Percentiles rank a stretch among this genome's conserved stretches.
Conservation (phyloP, 345 rosid genomes). For the Sapria himalayana region DNA sequence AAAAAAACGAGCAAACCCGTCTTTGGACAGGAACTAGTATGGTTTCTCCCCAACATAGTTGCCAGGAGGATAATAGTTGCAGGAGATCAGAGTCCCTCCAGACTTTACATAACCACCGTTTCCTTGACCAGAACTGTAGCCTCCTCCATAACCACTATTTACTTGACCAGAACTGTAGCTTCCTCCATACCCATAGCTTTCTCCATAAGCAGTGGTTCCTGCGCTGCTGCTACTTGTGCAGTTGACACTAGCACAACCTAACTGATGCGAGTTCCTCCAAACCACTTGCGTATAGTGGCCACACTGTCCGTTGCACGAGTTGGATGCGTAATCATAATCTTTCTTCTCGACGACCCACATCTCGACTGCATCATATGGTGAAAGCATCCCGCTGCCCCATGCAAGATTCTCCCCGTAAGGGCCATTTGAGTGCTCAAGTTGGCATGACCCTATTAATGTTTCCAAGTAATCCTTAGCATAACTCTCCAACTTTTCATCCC, state of each 20-base stretch:
- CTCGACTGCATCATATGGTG: conserved; percentile 20
- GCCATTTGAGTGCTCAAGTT: conserved; percentile 30
- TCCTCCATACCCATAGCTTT: too few species aligned
- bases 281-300: conserved; percentile 62
- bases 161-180: too few species aligned
- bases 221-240: too few species aligned
- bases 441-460: conserved; percentile 15
- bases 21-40: too few species aligned
- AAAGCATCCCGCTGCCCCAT: conserved; percentile 15
- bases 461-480: conserved; percentile 25
- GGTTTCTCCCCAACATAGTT: conserved; percentile 29
- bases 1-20: too few species aligned
- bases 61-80: conserved; percentile 50
- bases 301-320: conserved; percentile 31
- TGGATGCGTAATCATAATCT: conserved; percentile 24
- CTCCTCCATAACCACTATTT: too few species aligned
- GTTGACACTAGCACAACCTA: conserved; percentile 49
- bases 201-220: too few species aligned
- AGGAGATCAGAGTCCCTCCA: conserved; percentile 30
- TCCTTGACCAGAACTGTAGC: too few species aligned
- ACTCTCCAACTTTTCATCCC: conserved; percentile 28
- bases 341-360: conserved; percentile 38
- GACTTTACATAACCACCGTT: too few species aligned
- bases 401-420: conserved; percentile 59
- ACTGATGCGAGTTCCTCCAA: conserved; percentile 27